Conservation (phyloP, 352 stramenopile species). For the Phytophthora colocasiae region DNA sequence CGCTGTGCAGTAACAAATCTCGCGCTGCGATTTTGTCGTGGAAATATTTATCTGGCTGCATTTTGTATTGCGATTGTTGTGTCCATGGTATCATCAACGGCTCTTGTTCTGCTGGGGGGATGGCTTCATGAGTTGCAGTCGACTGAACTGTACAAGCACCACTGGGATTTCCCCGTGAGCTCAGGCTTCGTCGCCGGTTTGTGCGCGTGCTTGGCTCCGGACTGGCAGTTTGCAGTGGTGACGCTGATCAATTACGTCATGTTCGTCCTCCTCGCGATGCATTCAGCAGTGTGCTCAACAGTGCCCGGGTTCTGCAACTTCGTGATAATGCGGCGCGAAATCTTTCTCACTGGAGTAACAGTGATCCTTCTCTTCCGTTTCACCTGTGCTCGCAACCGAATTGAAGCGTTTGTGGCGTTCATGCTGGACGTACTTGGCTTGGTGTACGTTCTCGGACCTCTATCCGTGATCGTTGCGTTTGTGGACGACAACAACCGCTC, state of each 20-base stretch:
- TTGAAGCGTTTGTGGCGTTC: neutral
- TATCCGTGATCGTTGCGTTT: constrained; percentile 45
- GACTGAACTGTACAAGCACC: neutral
- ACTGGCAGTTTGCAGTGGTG: constrained; percentile 40
- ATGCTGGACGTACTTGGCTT: neutral
- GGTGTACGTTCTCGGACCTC: constrained; percentile 12
- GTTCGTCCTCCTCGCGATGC: constrained; percentile 38
- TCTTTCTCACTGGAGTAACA: neutral
- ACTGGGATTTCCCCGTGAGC: constrained; percentile 1
- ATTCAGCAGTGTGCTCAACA: neutral
- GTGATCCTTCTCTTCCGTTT: neutral
- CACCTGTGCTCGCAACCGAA: neutral
- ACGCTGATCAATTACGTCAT: constrained; percentile 40
- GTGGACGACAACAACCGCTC: constrained; percentile 19
- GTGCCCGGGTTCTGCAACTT: neutral
- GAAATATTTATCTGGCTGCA: neutral
- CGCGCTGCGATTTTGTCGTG: neutral
- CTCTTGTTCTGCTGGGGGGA: neutral
- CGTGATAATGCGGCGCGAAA: neutral
- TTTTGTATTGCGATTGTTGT: neutral
- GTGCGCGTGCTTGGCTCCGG: constrained; percentile 41
- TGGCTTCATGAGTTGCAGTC: constrained; percentile 1
- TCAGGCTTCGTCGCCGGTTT: constrained; percentile 33
- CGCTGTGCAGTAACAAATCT: constrained; percentile 4
- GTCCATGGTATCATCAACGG: neutral